Evolutionary conservation across 257 asterid species (phyloP).

Genomic region (Misopates orontium): DNA sequence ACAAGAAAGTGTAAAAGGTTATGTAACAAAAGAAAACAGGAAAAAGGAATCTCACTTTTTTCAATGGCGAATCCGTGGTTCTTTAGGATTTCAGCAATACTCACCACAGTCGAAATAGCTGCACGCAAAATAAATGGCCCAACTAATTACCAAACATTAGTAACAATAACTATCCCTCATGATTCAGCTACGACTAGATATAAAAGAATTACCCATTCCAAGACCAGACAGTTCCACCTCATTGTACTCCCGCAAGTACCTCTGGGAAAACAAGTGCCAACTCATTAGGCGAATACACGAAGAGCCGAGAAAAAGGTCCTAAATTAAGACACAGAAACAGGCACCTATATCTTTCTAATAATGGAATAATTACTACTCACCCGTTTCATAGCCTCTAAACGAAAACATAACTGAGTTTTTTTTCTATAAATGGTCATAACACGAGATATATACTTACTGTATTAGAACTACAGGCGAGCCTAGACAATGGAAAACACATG

Average conservation of each 20-base stretch:
- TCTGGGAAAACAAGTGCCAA: conserved; percentile 42
- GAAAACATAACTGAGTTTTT: no score
- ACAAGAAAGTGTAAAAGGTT: neutral
- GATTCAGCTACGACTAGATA: conserved; percentile 18
- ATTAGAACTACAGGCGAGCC: no score
- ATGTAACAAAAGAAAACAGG: neutral
- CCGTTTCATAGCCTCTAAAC: no score
- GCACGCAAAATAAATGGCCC: conserved; percentile 23
- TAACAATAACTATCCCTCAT: neutral
- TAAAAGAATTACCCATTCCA: conserved; percentile 65
- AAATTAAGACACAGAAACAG: no score
- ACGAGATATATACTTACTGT: no score
- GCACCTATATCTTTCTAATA: no score
- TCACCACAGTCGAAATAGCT: conserved; percentile 76
- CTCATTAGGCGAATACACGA: conserved; percentile 13
- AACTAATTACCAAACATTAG: neutral
- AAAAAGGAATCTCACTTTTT: conserved; percentile 45
- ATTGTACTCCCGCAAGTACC: conserved; percentile 63
- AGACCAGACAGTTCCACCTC: conserved; percentile 85
- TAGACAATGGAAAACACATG: no score
- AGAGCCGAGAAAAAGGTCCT: no score
- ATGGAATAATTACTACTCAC: no score
- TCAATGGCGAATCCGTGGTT: conserved; percentile 73
- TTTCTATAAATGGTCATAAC: no score
- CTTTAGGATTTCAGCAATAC: conserved; percentile 72